Percentiles rank a stretch among this genome's conserved stretches.
phyloP scores from a whole-genome alignment of 176 grass and related monocot species.

The Ensete ventricosum region DNA sequence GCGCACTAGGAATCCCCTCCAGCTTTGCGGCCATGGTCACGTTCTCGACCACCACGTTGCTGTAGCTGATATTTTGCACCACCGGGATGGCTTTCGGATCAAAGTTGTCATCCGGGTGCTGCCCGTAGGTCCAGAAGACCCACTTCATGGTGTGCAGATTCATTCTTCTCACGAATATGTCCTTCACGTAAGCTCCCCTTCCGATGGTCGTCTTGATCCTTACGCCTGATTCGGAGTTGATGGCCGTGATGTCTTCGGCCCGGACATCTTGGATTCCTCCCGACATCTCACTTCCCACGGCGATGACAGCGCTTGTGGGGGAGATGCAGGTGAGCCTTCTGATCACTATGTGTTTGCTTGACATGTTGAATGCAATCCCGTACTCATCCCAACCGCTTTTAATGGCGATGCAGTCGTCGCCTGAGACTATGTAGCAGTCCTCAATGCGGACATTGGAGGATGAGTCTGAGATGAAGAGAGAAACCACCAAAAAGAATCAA shows the following conservation, averaged over 20 bases:
- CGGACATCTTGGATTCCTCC: slow-evolving; percentile 73
- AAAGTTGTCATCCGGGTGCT: slow-evolving; percentile 72
- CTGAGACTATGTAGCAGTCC: slow-evolving; percentile 87
- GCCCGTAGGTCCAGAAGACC: slow-evolving; percentile 96
- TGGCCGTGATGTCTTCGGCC: slow-evolving; percentile 52
- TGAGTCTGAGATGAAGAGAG: slow-evolving; percentile 40
- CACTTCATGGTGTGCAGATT: slow-evolving; percentile 92
- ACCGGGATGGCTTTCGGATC: slow-evolving; percentile 50
- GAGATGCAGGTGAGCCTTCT: slow-evolving; percentile 76
- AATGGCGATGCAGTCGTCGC: slow-evolving; percentile 82
- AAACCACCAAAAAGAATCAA: neutral
- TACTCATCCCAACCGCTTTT: slow-evolving; percentile 98
- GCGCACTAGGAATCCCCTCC: slow-evolving; percentile 64
- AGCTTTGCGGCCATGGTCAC: slow-evolving; percentile 75
- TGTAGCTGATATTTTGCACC: slow-evolving; percentile 67
- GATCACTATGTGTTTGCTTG: slow-evolving; percentile 71
- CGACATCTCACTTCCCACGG: slow-evolving; percentile 94
- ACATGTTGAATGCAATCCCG: slow-evolving; percentile 65
- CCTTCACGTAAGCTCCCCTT: slow-evolving; percentile 76
- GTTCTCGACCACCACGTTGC: slow-evolving; percentile 75
- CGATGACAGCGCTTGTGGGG: slow-evolving; percentile 81
- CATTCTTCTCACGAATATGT: slow-evolving; percentile 66
- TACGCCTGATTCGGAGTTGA: slow-evolving; percentile 87
- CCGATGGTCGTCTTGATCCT: slow-evolving; percentile 94
- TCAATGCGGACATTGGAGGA: slow-evolving; percentile 71